Percentiles rank a stretch among this genome's conserved stretches.
phyloP scores from a whole-genome alignment of 305 asterid genomes.

The Solanum hybrid region DNA sequence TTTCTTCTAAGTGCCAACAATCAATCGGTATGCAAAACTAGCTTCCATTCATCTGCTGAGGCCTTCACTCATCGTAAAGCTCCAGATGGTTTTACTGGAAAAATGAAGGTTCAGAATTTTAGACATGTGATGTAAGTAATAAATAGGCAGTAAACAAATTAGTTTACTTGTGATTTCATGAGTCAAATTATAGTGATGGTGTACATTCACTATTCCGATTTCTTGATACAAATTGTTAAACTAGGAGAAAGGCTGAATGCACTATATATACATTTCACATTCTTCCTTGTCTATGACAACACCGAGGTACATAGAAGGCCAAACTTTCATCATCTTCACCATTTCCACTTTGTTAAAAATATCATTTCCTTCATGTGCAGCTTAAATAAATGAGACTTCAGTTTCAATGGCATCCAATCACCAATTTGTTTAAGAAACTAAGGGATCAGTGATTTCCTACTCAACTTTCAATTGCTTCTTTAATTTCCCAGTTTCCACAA shows the following conservation, averaged over 20 bases:
- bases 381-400: not conserved
- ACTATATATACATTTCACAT: not conserved
- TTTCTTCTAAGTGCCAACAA: not conserved
- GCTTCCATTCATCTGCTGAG: not conserved
- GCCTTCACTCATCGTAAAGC: not conserved
- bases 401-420: not conserved
- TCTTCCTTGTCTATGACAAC: not conserved
- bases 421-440: not conserved
- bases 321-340: not conserved
- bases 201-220: not conserved
- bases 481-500: not conserved
- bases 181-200: not conserved
- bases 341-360: not conserved
- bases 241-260: not conserved
- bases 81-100: conserved; percentile 5
- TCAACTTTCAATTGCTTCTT: not conserved
- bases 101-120: not conserved
- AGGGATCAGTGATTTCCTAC: not conserved
- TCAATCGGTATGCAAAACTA: not conserved
- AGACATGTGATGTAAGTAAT: not conserved
- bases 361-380: not conserved
- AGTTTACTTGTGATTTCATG: not conserved
- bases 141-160: not conserved
- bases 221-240: not conserved
- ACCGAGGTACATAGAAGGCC: not conserved